phyloP scores from a whole-genome alignment of 2,329 filamentous ascomycete genomes.

The Colletotrichum abscissum region DNA sequence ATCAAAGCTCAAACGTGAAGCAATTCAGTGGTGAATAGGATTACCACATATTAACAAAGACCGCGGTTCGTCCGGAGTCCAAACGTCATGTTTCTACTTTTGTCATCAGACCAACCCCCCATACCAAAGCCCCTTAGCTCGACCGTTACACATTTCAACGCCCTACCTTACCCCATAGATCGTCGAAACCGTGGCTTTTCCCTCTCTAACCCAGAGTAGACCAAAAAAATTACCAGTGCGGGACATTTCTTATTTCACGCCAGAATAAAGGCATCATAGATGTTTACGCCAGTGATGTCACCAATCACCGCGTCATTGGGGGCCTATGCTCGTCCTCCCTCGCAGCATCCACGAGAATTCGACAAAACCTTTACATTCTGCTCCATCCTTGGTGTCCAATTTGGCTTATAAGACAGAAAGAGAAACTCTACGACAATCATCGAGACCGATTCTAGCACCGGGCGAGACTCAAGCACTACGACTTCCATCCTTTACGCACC shows the following conservation, averaged over 20 bases:
- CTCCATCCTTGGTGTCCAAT: rapidly evolving
- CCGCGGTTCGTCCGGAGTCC: no score
- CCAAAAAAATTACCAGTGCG: background rate
- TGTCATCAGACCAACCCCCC: background rate
- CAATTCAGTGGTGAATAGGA: no score
- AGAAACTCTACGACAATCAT: background rate
- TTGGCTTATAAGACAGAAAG: background rate
- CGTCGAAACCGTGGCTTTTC: background rate
- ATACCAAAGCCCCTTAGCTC: background rate
- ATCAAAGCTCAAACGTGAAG: no score
- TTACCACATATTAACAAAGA: no score
- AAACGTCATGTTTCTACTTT: no score
- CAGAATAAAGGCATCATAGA: constrained; percentile 27
- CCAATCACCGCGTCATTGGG: constrained; percentile 6
- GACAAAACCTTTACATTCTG: background rate
- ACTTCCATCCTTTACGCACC: background rate
- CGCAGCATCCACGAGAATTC: background rate
- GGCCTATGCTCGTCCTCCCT: background rate
- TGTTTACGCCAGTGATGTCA: constrained; percentile 24
- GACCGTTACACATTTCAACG: background rate
- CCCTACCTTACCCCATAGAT: background rate
- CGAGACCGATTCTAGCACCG: background rate
- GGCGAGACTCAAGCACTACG: background rate
- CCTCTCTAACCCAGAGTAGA: background rate
- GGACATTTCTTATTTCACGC: constrained; percentile 15